These are phyloP conservation scores for Leccinum pachyderme DNA, from an alignment of 1,284 basidiomycete species.

Conservation along the genomic window DNA sequence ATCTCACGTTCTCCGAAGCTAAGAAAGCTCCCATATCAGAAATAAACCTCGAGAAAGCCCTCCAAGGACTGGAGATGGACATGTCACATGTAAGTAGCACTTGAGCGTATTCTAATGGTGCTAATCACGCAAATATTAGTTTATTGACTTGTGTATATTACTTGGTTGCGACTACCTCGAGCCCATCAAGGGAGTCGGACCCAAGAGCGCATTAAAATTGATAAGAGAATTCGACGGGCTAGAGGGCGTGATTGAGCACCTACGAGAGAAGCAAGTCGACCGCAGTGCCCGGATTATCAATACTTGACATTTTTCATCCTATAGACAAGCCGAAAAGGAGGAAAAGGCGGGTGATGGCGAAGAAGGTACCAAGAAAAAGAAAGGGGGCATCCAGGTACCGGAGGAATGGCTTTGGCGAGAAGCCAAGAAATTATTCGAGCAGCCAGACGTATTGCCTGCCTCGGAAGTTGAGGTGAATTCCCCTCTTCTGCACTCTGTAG, in stretches of 20 bases:
- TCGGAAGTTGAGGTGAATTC: constrained; percentile 77
- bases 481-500: not conserved
- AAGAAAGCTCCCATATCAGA: constrained; percentile 98
- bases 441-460: constrained; percentile 87
- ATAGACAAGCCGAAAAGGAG: constrained; percentile 51
- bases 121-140: constrained; percentile 47
- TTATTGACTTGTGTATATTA: constrained; percentile 95
- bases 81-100: constrained; percentile 74
- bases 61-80: constrained; percentile 88
- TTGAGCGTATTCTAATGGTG: not conserved
- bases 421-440: constrained; percentile 86
- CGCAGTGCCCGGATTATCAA: not conserved
- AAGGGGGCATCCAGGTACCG: constrained; percentile 78
- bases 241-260: constrained; percentile 77
- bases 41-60: constrained; percentile 79
- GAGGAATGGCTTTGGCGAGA: constrained; percentile 97
- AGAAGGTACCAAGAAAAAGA: constrained; percentile 49
- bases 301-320: constrained; percentile 1
- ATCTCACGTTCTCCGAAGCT: constrained; percentile 98
- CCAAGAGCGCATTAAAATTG: constrained; percentile 94
- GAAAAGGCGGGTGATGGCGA: constrained; percentile 45
- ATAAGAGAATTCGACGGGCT: constrained; percentile 85
- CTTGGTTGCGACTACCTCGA: constrained; percentile 99
- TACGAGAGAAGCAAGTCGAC: constrained; percentile 69
- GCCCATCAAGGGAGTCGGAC: constrained; percentile 92